Conservation (phyloP, 345 rosid species). For the Populus deltoides region DNA sequence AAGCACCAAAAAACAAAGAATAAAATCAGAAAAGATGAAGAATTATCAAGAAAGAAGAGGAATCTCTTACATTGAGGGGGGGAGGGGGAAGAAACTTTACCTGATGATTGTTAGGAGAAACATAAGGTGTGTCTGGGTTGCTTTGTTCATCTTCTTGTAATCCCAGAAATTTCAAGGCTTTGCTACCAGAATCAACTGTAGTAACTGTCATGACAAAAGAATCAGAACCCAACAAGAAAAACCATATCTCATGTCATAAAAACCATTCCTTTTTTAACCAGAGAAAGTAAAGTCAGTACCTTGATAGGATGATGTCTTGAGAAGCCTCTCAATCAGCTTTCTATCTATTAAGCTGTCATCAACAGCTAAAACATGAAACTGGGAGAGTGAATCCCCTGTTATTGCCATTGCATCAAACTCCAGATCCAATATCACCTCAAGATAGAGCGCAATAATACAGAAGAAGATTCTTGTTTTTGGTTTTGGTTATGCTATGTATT, state of each 20-base stretch:
- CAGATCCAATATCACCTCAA: constrained; percentile 14
- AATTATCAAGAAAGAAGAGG: not conserved
- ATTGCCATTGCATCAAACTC: constrained; percentile 45
- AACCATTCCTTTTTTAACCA: not conserved
- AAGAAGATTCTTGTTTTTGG: not conserved
- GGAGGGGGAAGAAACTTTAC: not conserved
- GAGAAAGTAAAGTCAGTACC: constrained; percentile 18
- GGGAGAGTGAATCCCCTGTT: constrained; percentile 35
- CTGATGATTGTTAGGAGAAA: constrained; percentile 39
- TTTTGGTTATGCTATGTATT: not conserved
- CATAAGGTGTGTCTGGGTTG: constrained; percentile 21
- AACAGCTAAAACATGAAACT: constrained; percentile 49
- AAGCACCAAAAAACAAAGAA: not conserved
- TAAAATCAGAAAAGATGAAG: not conserved
- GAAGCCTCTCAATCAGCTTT: constrained; percentile 47
- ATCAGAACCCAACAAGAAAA: not conserved
- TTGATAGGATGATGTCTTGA: constrained; percentile 49
- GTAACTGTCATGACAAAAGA: constrained; percentile 41
- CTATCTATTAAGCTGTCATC: constrained; percentile 50
- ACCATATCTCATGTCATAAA: not conserved
- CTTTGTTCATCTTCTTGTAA: constrained; percentile 34
- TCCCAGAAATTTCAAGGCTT: constrained; percentile 71
- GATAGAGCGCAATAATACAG: not conserved
- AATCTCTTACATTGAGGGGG: not conserved
- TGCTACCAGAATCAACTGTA: constrained; percentile 71